Base-by-base conservation (phyloP, 1,139 yeast genomes). In the Taphrina flavorubra region DNA sequence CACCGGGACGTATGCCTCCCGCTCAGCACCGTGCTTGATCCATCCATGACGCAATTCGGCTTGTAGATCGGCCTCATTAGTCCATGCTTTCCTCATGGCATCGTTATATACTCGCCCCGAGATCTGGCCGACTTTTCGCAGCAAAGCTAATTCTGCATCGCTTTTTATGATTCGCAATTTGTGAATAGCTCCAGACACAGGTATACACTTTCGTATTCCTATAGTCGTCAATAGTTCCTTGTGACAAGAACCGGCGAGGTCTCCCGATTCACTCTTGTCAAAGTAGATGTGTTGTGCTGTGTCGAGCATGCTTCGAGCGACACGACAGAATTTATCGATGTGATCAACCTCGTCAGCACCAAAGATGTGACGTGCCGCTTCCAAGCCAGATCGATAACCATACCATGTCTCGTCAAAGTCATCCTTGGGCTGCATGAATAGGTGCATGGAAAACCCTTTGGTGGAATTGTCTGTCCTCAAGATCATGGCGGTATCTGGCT, bases 1-100 rank as follows among this genome's bases (percentile, higher is more conserved):
- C 10, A 95, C 99, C 0, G 99, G 98, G 40, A 92, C 85, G 76
- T 95, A 95, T 0, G 97, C 98, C 57, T 89, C 86, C 72, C 86
- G 86, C 72, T 91, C 96, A 78, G 97, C 92, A 0, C 99, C 99
- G 34, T 63, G 61, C 36, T 47, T 25, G 34, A 63, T 31, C 51
- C 59, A 63, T 37, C 92, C 91, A 64, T 85, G 82, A 8, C 89
- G 85, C 77, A 94, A 92, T 74, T 87, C 85, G 77, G 90, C 90
- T 72, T 92, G 97, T 70, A 95, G 80, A 75, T 82, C 92, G n/a
- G 96, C 85, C 77, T 95, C 99, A 7, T 88, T 85, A 62, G 80
- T 78, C 74, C 92, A 85, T 47, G 85, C 84, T 71, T 81, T 80
- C 42, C 75, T 74, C 76, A 87, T 90, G 0, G 98, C 97, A 72